Base-by-base conservation (phyloP, 2,329 filamentous ascomycete genomes). In the Colletotrichum brevisporum region DNA sequence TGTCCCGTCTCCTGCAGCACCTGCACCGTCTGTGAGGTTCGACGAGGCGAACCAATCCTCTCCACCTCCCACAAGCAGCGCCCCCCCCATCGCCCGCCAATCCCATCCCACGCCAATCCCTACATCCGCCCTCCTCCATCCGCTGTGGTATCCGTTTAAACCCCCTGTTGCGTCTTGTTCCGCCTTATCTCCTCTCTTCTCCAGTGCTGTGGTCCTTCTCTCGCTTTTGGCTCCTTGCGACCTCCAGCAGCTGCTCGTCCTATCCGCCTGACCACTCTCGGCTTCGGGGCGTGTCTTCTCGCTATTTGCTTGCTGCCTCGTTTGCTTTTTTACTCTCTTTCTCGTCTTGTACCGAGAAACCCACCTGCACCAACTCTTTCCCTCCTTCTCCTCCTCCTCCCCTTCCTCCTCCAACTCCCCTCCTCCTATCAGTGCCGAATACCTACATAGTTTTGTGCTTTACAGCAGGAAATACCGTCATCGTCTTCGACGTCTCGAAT, bases 131-230 rank as follows among this genome's bases (percentile, higher is more conserved):
- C 63, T 69, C 67, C 55, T 61, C 63, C 64, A 61, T 48, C 67
- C 45, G 51, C 61, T 68, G 54, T 59, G 66, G 62, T 66, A 69
- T 66, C 55, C 66, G 62, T 69, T 43, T 47, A 58, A 36, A 45
- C 63, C 45, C 67, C 67, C 60, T 50, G 58, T 57, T 70, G 53
- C 67, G 41, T 62, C 67, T 60, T 54, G 63, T 67, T 57, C 67
- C 67, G 67, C 67, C 67, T 70, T 67, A 70, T 67, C 67, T 70
- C 57, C 56, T 58, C 67, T 58, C 64, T 53, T 56, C 67, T 70
- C 45, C 52, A 51, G 62, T 48, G 45, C 43, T 43, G 62, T 61
- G 51, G 55, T 66, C 45, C 66, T 66, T 51, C 51, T 60, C 26
- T 64, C 55, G 55, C 66, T 59, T 36, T 54, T 58, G 63, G 31